Conservation (phyloP, 768 basidiomycete species). For the Tulasnella sp. region DNA sequence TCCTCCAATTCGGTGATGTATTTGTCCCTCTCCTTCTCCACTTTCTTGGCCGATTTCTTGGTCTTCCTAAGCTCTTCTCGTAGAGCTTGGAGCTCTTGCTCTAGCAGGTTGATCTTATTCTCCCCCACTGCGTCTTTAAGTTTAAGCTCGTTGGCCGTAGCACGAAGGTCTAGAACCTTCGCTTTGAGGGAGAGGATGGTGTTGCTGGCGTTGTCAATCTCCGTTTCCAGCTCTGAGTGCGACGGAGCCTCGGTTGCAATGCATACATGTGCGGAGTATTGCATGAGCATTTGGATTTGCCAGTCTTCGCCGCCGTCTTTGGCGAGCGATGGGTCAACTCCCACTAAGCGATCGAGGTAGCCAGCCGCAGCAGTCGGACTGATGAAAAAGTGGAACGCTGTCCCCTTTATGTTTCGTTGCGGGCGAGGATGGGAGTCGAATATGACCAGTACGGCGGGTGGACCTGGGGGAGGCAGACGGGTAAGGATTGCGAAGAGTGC, state of each 20-base stretch:
- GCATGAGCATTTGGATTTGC: slow-evolving; percentile 50
- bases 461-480: not conserved
- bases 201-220: slow-evolving; percentile 37
- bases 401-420: slow-evolving; percentile 40
- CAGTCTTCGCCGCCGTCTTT: slow-evolving; percentile 32
- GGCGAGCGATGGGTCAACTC: slow-evolving; percentile 3
- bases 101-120: slow-evolving; percentile 22
- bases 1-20: not conserved
- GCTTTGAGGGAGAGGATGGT: slow-evolving; percentile 34
- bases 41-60: not conserved
- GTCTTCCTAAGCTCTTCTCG: slow-evolving; percentile 9
- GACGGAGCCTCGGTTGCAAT: slow-evolving; percentile 24
- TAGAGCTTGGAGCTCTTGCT: slow-evolving; percentile 21
- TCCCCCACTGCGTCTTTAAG: slow-evolving; percentile 17
- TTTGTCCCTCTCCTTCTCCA: not conserved
- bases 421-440: slow-evolving; percentile 61
- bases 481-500: slow-evolving; percentile 33
- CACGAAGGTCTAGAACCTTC: slow-evolving; percentile 30
- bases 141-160: slow-evolving; percentile 13
- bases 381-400: slow-evolving; percentile 41
- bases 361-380: slow-evolving; percentile 4
- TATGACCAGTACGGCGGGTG: slow-evolving; percentile 37
- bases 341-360: slow-evolving; percentile 5
- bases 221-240: not conserved
- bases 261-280: slow-evolving; percentile 50